phyloP scores from a whole-genome alignment of 345 rosid species.

The Camelina neglecta region DNA sequence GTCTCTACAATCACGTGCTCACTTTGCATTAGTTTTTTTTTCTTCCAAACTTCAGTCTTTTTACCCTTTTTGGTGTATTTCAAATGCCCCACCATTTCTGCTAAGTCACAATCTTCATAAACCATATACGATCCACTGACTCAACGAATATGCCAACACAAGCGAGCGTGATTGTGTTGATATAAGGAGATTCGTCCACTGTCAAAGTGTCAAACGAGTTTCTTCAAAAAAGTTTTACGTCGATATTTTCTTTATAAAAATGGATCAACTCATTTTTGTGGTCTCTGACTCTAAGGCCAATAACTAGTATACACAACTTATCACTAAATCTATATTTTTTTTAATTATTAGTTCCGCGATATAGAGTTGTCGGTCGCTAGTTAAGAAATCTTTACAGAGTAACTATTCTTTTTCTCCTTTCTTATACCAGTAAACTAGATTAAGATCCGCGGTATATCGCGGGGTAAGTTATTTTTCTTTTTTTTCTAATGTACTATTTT shows the following conservation, averaged over 20 bases:
- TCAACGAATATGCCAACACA: constrained; percentile 28
- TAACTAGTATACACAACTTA: background rate
- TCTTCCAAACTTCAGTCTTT: constrained; percentile 8
- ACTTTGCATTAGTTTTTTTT: constrained; percentile 14
- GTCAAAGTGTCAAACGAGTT: background rate
- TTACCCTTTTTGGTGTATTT: constrained; percentile 14
- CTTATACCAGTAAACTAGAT: too few species aligned
- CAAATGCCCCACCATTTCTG: constrained; percentile 31
- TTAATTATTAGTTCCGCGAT: background rate
- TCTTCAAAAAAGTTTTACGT: background rate
- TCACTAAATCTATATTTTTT: too few species aligned
- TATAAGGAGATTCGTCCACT: background rate
- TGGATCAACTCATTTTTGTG: background rate
- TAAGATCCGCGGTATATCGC: too few species aligned
- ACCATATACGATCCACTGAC: constrained; percentile 11
- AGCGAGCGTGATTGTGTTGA: constrained; percentile 20
- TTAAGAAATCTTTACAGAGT: background rate
- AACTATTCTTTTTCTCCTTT: too few species aligned
- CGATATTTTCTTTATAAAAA: background rate
- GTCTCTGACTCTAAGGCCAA: background rate
- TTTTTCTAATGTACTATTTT: too few species aligned
- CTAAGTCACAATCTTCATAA: constrained; percentile 16
- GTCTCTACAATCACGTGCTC: constrained; percentile 24
- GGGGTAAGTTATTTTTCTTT: too few species aligned
- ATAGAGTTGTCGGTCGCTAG: background rate